Evolutionary conservation across 2,329 filamentous ascomycete species (phyloP).

Genomic region (Epichloe baconii): DNA sequence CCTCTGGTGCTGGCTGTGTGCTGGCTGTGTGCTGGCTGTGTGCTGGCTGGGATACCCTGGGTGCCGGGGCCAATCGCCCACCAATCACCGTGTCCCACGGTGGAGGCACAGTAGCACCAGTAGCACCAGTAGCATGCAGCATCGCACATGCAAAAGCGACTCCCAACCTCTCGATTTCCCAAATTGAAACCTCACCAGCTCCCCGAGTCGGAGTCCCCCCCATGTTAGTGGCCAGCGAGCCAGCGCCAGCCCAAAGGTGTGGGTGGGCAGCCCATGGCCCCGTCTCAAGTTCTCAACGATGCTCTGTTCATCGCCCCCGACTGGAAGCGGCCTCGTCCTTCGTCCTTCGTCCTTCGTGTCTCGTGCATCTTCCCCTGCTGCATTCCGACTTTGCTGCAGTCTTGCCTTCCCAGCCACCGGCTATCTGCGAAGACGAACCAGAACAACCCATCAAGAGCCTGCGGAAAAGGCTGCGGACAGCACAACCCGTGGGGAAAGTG

Average conservation of each 20-base stretch:
- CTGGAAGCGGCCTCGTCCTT: not conserved
- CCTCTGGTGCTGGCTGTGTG: not conserved
- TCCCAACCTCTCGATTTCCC: conserved; percentile 9
- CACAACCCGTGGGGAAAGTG: not conserved
- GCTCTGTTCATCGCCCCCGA: not conserved
- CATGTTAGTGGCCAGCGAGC: not conserved
- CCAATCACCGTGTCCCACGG: not conserved
- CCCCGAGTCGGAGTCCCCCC: not conserved
- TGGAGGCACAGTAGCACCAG: too few species aligned
- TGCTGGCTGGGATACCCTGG: not conserved
- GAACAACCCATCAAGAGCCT: too few species aligned
- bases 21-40: not conserved
- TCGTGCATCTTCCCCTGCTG: not conserved
- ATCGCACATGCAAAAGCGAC: too few species aligned
- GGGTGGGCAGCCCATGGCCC: too few species aligned
- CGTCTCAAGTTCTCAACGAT: too few species aligned
- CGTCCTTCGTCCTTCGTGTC: not conserved
- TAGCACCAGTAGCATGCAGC: not conserved
- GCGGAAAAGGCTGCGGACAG: not conserved
- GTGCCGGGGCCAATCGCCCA: not conserved
- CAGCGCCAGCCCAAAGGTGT: not conserved
- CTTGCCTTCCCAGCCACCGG: not conserved
- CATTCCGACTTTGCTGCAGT: not conserved
- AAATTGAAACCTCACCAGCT: not conserved
- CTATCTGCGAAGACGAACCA: not conserved